phyloP scores from a whole-genome alignment of 148 eudicot species.

The Rhododendron mucronatum region DNA sequence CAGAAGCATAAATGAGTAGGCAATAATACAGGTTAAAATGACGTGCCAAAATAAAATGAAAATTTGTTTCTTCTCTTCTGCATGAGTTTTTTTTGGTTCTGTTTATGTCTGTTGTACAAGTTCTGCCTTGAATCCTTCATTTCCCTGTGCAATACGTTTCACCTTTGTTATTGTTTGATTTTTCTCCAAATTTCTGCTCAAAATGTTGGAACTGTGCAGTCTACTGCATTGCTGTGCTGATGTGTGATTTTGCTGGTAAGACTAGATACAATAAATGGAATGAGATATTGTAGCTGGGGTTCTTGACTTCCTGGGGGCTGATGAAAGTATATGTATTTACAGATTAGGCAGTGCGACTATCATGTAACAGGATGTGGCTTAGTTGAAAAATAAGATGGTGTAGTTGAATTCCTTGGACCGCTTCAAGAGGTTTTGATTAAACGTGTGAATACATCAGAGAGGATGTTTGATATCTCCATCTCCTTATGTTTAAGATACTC shows the following conservation, averaged over 20 bases:
- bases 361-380: background rate
- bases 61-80: background rate
- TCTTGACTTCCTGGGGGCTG: background rate
- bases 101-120: background rate
- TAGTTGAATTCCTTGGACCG: background rate
- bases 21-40: no score
- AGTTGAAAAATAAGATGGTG: background rate
- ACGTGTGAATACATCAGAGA: background rate
- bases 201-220: background rate
- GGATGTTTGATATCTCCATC: background rate
- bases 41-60: background rate
- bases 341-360: background rate
- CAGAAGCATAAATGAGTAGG: background rate
- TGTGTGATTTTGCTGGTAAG: background rate
- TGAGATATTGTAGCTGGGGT: background rate
- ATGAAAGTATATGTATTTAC: background rate
- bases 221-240: background rate
- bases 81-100: background rate
- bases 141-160: background rate
- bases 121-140: background rate
- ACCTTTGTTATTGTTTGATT: background rate
- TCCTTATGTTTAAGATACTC: background rate
- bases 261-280: background rate
- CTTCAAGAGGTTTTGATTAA: background rate
- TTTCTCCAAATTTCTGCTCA: background rate